These are phyloP conservation scores for Colletotrichum viniferum DNA, from an alignment of 2,329 filamentous ascomycete genomes.

Conservation along the genomic window DNA sequence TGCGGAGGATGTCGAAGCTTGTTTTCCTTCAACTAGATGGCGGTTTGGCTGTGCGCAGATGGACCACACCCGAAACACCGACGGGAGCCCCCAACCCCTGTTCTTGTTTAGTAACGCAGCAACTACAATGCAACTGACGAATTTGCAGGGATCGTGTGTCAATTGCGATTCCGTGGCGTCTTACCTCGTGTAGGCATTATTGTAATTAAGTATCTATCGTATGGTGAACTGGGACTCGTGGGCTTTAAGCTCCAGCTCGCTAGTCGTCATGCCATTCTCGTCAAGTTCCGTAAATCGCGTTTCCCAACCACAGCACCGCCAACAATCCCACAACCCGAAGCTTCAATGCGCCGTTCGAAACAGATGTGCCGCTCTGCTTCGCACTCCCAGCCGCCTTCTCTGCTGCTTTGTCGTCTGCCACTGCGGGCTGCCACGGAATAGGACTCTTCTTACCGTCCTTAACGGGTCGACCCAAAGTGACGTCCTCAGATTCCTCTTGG, in stretches of 20 bases:
- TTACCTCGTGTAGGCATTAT: neutral
- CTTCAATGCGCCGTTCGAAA: neutral
- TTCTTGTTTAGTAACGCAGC: neutral
- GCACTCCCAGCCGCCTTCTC: neutral
- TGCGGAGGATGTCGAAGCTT: neutral
- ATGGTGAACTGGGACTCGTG: neutral
- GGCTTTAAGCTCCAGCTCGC: neutral
- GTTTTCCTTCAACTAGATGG: neutral
- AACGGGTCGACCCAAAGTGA: neutral
- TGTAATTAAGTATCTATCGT: neutral
- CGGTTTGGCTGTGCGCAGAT: neutral
- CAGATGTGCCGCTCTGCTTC: neutral
- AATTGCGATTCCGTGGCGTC: neutral
- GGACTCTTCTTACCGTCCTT: constrained; percentile 16
- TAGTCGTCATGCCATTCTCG: neutral
- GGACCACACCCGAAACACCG: constrained; percentile 11
- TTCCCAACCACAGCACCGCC: constrained; percentile 18
- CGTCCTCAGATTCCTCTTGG: neutral
- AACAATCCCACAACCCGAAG: constrained; percentile 4
- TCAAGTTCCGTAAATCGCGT: constrained; percentile 16
- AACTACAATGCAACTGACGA: neutral
- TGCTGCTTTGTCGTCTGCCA: neutral
- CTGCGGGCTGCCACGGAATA: neutral
- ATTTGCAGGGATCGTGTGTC: neutral
- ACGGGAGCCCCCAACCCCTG: neutral